Evolutionary conservation across 371 early-diverging fungal genomes (phyloP).

Genomic region (Apophysomyces ossiformis): DNA sequence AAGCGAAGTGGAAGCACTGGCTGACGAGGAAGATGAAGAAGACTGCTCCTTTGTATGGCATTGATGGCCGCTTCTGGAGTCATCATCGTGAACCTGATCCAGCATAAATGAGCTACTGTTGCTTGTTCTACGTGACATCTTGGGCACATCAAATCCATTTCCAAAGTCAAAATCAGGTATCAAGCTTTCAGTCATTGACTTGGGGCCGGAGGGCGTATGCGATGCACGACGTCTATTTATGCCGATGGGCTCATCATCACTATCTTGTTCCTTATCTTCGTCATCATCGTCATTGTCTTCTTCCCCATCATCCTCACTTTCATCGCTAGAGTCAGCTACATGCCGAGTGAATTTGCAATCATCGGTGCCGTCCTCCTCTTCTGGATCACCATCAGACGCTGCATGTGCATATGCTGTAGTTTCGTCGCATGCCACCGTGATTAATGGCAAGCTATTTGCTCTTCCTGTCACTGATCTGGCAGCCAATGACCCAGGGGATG

Average conservation of each 20-base stretch:
- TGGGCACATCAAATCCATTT: conserved; percentile 49
- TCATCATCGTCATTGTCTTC: conserved; percentile 37
- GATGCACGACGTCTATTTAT: conserved; percentile 21
- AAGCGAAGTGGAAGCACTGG: conserved; percentile 29
- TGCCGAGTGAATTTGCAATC: conserved; percentile 37
- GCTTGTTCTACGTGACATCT: neutral
- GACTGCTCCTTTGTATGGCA: conserved; percentile 19
- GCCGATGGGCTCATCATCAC: conserved; percentile 49
- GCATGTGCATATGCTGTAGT: conserved; percentile 18
- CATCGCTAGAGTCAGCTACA: conserved; percentile 55
- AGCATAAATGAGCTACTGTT: conserved; percentile 6
- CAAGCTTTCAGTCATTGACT: conserved; percentile 28
- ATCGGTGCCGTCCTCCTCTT: conserved; percentile 13
- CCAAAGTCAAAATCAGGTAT: conserved; percentile 57
- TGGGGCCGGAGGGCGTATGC: conserved; percentile 10
- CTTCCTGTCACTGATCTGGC: conserved; percentile 16
- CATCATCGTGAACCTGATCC: neutral
- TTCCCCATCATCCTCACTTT: conserved; percentile 42
- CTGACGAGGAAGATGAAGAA: conserved; percentile 17
- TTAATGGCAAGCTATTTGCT: conserved; percentile 48
- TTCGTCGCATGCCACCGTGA: conserved; percentile 34
- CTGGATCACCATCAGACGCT: conserved; percentile 12
- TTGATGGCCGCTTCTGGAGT: neutral
- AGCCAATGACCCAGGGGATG: conserved; percentile 1
- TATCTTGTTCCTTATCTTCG: conserved; percentile 33